phyloP scores from a whole-genome alignment of 768 basidiomycete genomes.

The Amyloporia xantha region DNA sequence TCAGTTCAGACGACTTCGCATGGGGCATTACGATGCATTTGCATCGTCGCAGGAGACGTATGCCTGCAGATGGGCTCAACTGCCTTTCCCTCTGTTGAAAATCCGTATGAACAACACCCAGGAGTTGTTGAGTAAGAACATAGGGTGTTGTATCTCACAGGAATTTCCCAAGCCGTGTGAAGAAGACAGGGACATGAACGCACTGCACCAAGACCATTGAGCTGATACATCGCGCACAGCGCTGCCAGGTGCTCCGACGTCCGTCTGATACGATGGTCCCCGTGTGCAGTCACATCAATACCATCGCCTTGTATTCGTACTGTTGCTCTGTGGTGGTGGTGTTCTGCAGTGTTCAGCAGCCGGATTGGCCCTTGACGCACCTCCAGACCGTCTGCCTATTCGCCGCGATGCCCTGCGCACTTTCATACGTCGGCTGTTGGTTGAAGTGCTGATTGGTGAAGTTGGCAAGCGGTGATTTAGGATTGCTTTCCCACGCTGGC shows the following conservation, averaged over 20 bases:
- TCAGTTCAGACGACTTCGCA: too few relatives aligned
- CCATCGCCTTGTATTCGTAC: slow-evolving; percentile 7
- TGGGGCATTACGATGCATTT: too few relatives aligned
- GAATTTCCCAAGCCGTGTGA: too few relatives aligned
- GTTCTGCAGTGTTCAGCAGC: not conserved
- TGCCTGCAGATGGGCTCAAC: too few relatives aligned
- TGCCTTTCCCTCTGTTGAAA: too few relatives aligned
- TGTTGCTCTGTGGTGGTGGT: slow-evolving; percentile 5
- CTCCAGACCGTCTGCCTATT: slow-evolving; percentile 36
- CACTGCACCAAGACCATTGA: slow-evolving; percentile 61
- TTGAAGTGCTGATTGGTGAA: slow-evolving; percentile 20
- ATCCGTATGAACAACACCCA: too few relatives aligned
- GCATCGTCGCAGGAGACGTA: too few relatives aligned
- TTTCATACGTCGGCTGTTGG: slow-evolving; percentile 23
- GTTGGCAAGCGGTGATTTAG: slow-evolving; percentile 48
- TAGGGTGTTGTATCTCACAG: too few relatives aligned
- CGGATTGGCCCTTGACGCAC: slow-evolving; percentile 24
- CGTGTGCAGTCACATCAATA: slow-evolving; percentile 13
- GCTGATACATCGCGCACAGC: slow-evolving; percentile 64
- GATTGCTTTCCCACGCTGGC: slow-evolving; percentile 32
- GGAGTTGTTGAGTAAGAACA: too few relatives aligned
- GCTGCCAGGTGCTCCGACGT: slow-evolving; percentile 73
- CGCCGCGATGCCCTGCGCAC: slow-evolving; percentile 21
- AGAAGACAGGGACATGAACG: slow-evolving; percentile 21
- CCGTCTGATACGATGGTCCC: slow-evolving; percentile 45